Evolutionary conservation across 1,284 basidiomycete genomes (phyloP).

Genomic region (Apiotrichum domesticum): DNA sequence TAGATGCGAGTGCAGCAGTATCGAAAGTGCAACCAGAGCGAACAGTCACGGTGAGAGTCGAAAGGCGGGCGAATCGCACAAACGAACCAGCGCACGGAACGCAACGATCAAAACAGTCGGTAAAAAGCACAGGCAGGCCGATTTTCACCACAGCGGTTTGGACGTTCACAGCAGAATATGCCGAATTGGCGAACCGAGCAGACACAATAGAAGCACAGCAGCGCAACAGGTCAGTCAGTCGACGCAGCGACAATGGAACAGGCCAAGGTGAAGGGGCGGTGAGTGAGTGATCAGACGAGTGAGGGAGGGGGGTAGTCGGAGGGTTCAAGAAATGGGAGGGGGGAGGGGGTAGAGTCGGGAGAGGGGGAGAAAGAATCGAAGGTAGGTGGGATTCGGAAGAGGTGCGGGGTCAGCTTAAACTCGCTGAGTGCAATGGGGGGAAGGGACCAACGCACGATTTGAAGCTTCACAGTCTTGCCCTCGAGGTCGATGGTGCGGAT

Average conservation of each 20-base stretch:
- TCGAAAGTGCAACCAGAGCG: not conserved
- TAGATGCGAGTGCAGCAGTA: not conserved
- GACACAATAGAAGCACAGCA: conserved; percentile 3
- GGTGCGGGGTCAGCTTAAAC: conserved; percentile 21
- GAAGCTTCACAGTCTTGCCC: conserved; percentile 98
- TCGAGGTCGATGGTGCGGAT: conserved; percentile 99
- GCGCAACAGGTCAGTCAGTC: conserved; percentile 14
- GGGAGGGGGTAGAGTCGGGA: conserved; percentile 2
- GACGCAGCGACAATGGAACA: not conserved
- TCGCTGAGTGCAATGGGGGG: conserved; percentile 27
- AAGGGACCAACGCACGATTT: conserved; percentile 68
- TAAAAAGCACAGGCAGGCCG: not conserved
- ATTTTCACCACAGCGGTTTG: not conserved
- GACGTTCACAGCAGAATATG: conserved; percentile 1
- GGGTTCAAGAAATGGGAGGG: conserved; percentile 5
- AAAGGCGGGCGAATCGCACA: not conserved
- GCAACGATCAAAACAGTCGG: not conserved
- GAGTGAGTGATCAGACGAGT: not conserved
- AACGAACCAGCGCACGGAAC: too few relatives aligned
- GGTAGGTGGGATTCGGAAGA: not conserved
- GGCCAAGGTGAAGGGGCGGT: not conserved
- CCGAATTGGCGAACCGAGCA: conserved; percentile 6
- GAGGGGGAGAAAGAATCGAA: conserved; percentile 3
- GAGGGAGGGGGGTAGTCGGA: not conserved
- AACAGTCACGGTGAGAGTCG: not conserved